Conservation (phyloP, 768 basidiomycete genomes). For the Phanerodontia chrysosporium region DNA sequence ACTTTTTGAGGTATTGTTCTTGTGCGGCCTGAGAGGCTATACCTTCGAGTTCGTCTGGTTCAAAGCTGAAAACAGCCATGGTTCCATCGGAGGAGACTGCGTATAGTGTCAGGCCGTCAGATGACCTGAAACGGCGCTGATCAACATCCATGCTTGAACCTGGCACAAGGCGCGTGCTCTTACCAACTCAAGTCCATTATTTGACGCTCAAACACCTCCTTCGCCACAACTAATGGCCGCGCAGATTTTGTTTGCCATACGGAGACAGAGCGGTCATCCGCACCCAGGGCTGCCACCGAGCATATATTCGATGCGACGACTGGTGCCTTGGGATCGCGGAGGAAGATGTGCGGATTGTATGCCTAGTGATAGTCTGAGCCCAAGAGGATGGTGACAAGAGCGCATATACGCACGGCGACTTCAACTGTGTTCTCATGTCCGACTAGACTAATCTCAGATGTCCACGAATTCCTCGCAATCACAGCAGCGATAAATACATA, state of each 20-base stretch:
- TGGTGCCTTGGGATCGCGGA: conserved; percentile 64
- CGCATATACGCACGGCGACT: conserved; percentile 65
- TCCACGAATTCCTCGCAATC: conserved; percentile 86
- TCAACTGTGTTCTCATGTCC: conserved; percentile 97
- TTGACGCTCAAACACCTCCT: conserved; percentile 91
- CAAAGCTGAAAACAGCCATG: conserved; percentile 84
- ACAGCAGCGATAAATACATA: conserved; percentile 98
- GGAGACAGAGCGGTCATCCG: conserved; percentile 89
- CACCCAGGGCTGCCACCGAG: conserved; percentile 89
- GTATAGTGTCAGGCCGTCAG: conserved; percentile 88
- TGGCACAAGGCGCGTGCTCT: conserved; percentile 21
- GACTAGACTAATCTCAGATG: conserved; percentile 88
- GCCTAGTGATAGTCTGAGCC: conserved; percentile 39
- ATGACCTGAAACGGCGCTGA: conserved; percentile 58
- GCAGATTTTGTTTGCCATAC: conserved; percentile 95
- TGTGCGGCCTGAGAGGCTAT: conserved; percentile 72
- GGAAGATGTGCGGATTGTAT: conserved; percentile 94
- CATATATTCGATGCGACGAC: conserved; percentile 82
- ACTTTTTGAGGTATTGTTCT: conserved; percentile 76
- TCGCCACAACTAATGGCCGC: conserved; percentile 86
- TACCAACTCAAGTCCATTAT: conserved; percentile 96
- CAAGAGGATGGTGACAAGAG: neutral
- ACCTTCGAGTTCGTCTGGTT: conserved; percentile 74
- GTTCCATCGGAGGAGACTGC: conserved; percentile 96
- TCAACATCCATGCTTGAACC: conserved; percentile 1